phyloP scores from a whole-genome alignment of 2,329 filamentous ascomycete species.

The Alternaria gansuensis region DNA sequence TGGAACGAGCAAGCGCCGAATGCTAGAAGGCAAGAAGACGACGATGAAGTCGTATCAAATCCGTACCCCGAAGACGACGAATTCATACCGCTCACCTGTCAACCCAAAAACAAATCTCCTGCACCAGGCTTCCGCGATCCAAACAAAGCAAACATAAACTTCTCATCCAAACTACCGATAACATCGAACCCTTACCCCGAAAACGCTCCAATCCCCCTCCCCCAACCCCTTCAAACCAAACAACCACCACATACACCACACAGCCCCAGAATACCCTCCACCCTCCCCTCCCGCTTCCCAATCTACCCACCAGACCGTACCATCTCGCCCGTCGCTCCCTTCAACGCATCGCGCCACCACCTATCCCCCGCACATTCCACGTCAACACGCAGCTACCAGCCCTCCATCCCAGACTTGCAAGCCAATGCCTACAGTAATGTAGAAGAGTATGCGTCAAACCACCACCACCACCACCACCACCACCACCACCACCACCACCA shows the following conservation, averaged over 20 bases:
- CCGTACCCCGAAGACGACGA: slow-evolving; percentile 15
- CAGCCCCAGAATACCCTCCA: slow-evolving; percentile 2
- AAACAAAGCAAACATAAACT: background rate
- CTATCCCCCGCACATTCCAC: background rate
- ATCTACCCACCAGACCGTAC: background rate
- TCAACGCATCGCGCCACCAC: background rate
- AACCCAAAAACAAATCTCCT: background rate
- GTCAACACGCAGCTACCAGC: background rate
- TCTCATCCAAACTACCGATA: background rate
- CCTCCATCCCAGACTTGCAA: background rate
- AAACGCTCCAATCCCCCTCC: slow-evolving; percentile 7
- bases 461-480: slow-evolving; percentile 12
- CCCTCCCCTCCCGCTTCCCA: slow-evolving; percentile 3
- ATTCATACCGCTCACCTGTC: slow-evolving; percentile 3
- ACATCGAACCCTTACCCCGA: slow-evolving; percentile 8
- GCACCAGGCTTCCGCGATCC: background rate
- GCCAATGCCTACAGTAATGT: background rate
- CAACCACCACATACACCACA: background rate
- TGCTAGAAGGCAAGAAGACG: background rate
- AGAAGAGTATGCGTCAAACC: background rate
- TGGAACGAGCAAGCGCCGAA: background rate
- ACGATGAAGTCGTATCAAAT: background rate
- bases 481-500: slow-evolving; percentile 13
- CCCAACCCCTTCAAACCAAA: slow-evolving; percentile 12
- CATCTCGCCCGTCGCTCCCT: slow-evolving; percentile 3